Base-by-base conservation (phyloP, 148 eudicot genomes). In the Silene latifolia region DNA sequence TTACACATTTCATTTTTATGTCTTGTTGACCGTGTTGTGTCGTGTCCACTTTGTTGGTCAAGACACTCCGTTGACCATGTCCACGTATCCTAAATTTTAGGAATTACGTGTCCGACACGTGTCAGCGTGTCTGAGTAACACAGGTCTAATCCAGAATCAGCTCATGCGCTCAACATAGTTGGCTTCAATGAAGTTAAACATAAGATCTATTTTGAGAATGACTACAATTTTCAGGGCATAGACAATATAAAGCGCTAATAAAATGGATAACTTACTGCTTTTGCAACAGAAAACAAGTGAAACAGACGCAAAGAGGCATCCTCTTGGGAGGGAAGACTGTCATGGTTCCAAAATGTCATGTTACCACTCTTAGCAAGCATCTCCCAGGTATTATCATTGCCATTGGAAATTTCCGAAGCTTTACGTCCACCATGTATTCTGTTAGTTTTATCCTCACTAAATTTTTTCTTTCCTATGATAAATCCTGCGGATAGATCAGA, bases 331-430 rank as follows among this genome's bases (percentile, higher is more conserved):
- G 98, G 99, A 73, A 89, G 87, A 74, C 69, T 82, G 58, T 95
- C 99, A 80, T 92, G 97, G 80, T 95, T 95, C 99, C 99, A 95
- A 21, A 88, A 80, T 72, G 94, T 86, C 39, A 95, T 76, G 21
- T 74, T 82, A 59, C 84, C 73, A 78, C 85, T 89, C 69, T 87
- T 87, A 67, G 97, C 97, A 48, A 85, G 83, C 71, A 71, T 81
- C 84, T 90, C 85, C 99, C 99, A 95, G 51, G 53, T 65, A 63
- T 81, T 81, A 54, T 85, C 87, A 63, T 60, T 60, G 39, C 63
- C 80, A 18, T 79, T 81, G 74, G 77, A 65, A 71, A 48, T 56
- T 25, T 74, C 82, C 67, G 71, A 72, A 69, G 81, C 69, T 77
- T 80, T 82, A 32, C 73, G 56, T 79, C 84, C 80, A 27, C 64